These are phyloP conservation scores for Crithidia acanthocephali DNA, from an alignment of 208 protist genomes.

Conservation along the genomic window DNA sequence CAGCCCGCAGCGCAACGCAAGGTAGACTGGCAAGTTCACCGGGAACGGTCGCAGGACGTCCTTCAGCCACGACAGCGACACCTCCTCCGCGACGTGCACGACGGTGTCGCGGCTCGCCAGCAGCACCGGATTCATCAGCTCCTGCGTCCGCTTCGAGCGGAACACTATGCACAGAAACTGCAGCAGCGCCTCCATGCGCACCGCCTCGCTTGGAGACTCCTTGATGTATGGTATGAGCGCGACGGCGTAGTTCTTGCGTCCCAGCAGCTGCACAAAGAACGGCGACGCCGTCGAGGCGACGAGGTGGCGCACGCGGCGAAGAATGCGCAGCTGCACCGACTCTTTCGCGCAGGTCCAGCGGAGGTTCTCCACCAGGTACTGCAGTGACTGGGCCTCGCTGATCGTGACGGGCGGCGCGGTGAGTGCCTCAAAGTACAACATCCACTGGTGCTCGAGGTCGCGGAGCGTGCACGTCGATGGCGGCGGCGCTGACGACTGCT, in stretches of 20 bases:
- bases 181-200: constrained; percentile 73
- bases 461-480: constrained; percentile 15
- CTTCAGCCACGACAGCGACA: constrained; percentile 79
- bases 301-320: constrained; percentile 59
- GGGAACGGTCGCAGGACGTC: constrained; percentile 44
- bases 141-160: constrained; percentile 74
- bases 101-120: constrained; percentile 47
- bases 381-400: constrained; percentile 65
- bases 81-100: constrained; percentile 62
- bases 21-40: constrained; percentile 55
- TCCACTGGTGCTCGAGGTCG: constrained; percentile 51
- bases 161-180: constrained; percentile 67
- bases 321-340: constrained; percentile 33
- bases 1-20: constrained; percentile 64
- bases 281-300: constrained; percentile 49
- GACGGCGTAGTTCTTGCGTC: constrained; percentile 58
- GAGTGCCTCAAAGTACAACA: constrained; percentile 65
- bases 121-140: constrained; percentile 77
- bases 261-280: constrained; percentile 62
- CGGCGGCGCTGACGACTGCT: neutral
- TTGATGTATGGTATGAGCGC: constrained; percentile 71
- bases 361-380: constrained; percentile 45
- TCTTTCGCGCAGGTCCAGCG: constrained; percentile 34
- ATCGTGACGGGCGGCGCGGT: constrained; percentile 58
- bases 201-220: constrained; percentile 17